Base-by-base conservation (phyloP, 2,329 filamentous ascomycete species). In the Rhynchosporium secalis region DNA sequence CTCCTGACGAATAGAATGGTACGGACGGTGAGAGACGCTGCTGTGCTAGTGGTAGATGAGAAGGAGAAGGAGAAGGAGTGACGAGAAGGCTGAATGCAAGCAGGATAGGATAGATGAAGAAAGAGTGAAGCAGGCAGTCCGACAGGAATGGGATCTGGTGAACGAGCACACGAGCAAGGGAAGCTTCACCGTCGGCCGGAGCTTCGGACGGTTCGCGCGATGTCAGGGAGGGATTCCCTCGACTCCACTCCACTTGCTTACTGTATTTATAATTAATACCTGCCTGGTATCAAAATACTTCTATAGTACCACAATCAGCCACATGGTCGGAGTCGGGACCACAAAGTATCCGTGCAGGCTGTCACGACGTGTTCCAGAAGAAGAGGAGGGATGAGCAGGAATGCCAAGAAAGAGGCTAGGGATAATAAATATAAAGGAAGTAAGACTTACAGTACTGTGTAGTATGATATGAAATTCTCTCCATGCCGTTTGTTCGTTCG, bases 41-140 rank as follows among this genome's bases (percentile, higher is more conserved):
- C 54, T 40, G 54, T 46, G 54, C 54, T 40, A 40, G 54, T 29
- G 45, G 54, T 56, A 28, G 31, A 45, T 20, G 52, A 54, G 28
- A 38, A 55, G 29, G 40, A 29, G 40, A 8, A 29, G 26, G 28
- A 8, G 40, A 46, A 40, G 43, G 40, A 26, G 12, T 6, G 40
- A 36, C n/a, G 41, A 46, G 40, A 15, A 31, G 38, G 15, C 54
- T 56, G 43, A 56, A 13, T 29, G 13, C 36, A 20, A 28, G 13
- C 31, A 33, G 31, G 12, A 56, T 15, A 29, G 28, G 26, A 56
- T 43, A 33, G 29, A 46, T 20, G 26, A 28, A 45, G 15, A 45
- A 31, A 26, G 31, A 45, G 28, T 26, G 15, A 33, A 15, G 40
- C 33, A 54, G 3, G 38, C 26, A 41, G 51, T 54, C 33, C 1